Evolutionary conservation across 352 stramenopile genomes (phyloP), one percentile per base, ranked within the genome.

Genomic region (Phytopythium sindhum): DNA sequence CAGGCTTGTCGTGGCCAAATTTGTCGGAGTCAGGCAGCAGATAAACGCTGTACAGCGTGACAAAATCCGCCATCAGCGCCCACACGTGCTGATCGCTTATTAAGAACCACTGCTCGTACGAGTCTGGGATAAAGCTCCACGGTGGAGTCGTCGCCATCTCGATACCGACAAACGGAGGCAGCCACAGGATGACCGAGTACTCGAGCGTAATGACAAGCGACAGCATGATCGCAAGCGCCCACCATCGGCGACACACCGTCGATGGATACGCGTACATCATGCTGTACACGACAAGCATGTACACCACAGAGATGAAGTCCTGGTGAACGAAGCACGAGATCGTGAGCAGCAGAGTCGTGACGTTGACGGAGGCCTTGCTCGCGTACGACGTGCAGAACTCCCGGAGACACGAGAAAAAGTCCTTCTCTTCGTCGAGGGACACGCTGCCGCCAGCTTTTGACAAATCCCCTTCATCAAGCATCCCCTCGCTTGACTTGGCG

Each of bases 251-350:
- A 44, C 77, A 90, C 10, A 93, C 75, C 0, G 67, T 87, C 7
- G 74, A 51, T n/a, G 82, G 67, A 7, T 57, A 57, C 5, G 87
- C 83, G 51, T 90, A 89, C 84, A 93, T 93, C 65, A 94, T 84
- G n/a, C 50, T 67, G 63, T 88, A 88, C n/a, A 96, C 81, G 17
- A 91, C 69, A 9, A 90, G n/a, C 62, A 96, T 80, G 66, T 93
- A 94, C 39, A 82, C 41, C 33, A 94, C 74, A 17, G 87, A 88
- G 39, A 94, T 77, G 21, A 91, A 63, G 55, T 93, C 85, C 65
- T 85, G 78, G 56, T 91, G 87, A 1, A 90, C 70, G 61, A 95
- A 96, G 51, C 80, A 78, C 23, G 87, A 91, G n/a, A 90, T 72
- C 51, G 83, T 89, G 10, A 96, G 61, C 61, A 90, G 55, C 2